Conservation (phyloP, 306 rosid species). For the Ziziphus jujuba region DNA sequence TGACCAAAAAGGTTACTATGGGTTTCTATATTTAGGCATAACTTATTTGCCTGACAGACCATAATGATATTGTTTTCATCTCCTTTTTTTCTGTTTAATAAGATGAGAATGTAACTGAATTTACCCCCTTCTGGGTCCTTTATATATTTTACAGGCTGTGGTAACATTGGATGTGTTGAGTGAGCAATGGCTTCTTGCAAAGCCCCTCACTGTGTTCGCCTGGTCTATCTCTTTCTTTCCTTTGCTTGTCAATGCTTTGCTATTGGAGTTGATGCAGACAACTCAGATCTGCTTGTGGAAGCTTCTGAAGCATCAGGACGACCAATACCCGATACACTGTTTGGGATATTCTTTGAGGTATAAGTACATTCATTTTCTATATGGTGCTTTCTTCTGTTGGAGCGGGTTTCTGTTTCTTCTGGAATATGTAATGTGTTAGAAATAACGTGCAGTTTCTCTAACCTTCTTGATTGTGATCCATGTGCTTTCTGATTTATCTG, state of each 20-base stretch:
- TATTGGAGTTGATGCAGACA: constrained; percentile 35
- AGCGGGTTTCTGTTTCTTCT: not conserved
- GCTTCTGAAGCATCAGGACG: constrained; percentile 61
- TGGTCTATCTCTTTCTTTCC: constrained; percentile 42
- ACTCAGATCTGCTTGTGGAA: constrained; percentile 45
- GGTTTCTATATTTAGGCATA: not conserved
- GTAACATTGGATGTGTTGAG: constrained; percentile 47
- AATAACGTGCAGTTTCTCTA: not conserved
- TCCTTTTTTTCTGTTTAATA: constrained; percentile 15
- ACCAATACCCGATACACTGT: constrained; percentile 60
- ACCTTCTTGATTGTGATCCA: not conserved
- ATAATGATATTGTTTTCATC: not conserved
- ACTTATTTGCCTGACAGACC: not conserved
- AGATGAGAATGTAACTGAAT: constrained; percentile 12
- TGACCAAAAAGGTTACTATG: not conserved
- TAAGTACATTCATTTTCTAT: constrained; percentile 14
- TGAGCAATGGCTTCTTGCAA: constrained; percentile 52
- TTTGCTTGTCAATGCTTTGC: constrained; percentile 42
- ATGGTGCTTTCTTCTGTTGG: not conserved
- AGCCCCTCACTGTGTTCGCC: constrained; percentile 34
- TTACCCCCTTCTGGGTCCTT: constrained; percentile 18
- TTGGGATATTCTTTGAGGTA: constrained; percentile 91
- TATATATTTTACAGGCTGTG: constrained; percentile 32
- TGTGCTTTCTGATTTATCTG: not conserved
- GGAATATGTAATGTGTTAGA: not conserved